Conservation (phyloP, 208 protist species). For the Angomonas deanei region DNA sequence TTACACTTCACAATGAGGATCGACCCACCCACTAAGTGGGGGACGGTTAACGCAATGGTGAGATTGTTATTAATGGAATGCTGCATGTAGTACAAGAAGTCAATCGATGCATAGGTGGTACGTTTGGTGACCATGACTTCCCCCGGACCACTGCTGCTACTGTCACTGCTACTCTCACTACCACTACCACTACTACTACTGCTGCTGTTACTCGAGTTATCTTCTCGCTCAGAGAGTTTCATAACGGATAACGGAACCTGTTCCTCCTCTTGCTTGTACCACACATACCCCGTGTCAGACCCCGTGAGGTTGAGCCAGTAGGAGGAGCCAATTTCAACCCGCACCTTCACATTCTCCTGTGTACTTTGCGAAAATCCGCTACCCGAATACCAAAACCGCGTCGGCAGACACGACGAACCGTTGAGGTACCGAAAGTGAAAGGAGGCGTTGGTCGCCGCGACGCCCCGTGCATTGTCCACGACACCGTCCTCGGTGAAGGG, state of each 20-base stretch:
- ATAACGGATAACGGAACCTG: no score
- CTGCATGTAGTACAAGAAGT: no score
- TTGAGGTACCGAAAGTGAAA: background rate
- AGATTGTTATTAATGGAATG: no score
- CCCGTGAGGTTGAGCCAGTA: background rate
- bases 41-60: background rate
- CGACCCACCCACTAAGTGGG: background rate
- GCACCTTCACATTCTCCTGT: background rate
- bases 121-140: background rate
- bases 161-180: no score
- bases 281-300: background rate
- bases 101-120: constrained; percentile 3
- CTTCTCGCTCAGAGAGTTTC: no score
- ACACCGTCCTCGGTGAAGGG: background rate
- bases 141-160: no score
- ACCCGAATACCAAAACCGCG: background rate
- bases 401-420: background rate
- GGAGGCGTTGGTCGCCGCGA: background rate
- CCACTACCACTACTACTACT: no score
- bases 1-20: background rate
- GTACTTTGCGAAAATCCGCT: background rate
- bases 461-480: background rate
- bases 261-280: background rate
- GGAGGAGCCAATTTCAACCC: background rate
- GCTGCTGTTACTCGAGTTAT: no score